Conservation (phyloP, 1,284 basidiomycete species). For the Ustanciosporium gigantosporum region DNA sequence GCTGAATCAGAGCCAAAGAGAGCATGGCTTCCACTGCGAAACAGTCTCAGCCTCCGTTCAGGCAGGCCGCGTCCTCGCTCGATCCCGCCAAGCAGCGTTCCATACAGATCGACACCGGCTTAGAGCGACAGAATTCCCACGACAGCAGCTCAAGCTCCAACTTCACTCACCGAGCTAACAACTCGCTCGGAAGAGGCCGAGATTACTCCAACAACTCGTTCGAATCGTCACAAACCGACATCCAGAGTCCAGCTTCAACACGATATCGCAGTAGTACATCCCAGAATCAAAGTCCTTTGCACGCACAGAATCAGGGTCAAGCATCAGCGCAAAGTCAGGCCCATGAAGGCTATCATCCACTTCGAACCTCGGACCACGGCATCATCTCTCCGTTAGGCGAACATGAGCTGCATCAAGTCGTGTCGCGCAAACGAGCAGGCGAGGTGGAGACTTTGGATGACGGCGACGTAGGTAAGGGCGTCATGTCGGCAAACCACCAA, state of each 20-base stretch:
- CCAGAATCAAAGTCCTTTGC: no score
- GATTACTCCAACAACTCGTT: conserved; percentile 8
- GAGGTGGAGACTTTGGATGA: background rate
- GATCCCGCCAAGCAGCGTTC: no score
- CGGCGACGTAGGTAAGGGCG: conserved; percentile 15
- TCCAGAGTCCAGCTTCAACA: no score
- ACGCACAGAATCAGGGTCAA: no score
- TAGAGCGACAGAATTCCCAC: conserved; percentile 23
- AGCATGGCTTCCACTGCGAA: no score
- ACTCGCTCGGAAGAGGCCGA: background rate
- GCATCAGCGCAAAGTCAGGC: no score
- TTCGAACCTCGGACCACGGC: conserved; percentile 13
- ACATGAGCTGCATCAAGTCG: conserved; percentile 31
- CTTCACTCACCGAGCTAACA: conserved; percentile 22
- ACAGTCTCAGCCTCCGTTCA: no score
- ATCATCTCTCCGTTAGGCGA: conserved; percentile 31
- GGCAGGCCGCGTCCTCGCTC: no score
- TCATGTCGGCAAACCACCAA: conserved; percentile 23
- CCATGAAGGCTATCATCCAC: no score
- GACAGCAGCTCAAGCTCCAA: conserved; percentile 32
- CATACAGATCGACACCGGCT: background rate
- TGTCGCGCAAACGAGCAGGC: conserved; percentile 12
- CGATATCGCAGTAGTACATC: no score
- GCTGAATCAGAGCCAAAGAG: no score
- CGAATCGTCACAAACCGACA: no score